These are phyloP conservation scores for Gliomastix tumulicola DNA, from an alignment of 2,329 filamentous ascomycete species.

Conservation along the genomic window DNA sequence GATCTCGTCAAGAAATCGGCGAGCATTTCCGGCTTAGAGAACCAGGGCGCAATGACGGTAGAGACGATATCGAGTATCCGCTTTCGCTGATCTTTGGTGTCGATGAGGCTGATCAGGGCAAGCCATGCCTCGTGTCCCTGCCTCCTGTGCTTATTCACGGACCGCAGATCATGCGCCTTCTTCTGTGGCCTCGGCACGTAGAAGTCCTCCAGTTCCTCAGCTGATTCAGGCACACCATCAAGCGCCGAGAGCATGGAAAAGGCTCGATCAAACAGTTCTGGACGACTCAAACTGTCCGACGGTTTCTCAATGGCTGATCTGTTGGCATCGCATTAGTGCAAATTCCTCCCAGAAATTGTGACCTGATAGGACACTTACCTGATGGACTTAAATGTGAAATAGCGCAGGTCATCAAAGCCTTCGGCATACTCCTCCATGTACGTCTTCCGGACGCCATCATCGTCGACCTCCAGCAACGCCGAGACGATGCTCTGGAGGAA, in stretches of 20 bases:
- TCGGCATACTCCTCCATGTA: conserved; percentile 75
- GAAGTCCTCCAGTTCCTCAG: conserved; percentile 61
- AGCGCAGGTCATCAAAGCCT: conserved; percentile 77
- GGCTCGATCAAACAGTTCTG: conserved; percentile 45
- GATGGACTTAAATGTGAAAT: conserved; percentile 70
- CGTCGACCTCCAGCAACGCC: conserved; percentile 50
- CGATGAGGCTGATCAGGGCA: conserved; percentile 59
- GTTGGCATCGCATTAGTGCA: not conserved
- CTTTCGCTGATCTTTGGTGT: conserved; percentile 72
- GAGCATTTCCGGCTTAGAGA: conserved; percentile 77
- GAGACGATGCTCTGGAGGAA: conserved; percentile 61
- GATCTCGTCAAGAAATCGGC: conserved; percentile 97
- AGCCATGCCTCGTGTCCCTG: conserved; percentile 85
- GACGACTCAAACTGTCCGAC: conserved; percentile 8
- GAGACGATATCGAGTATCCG: conserved; percentile 68
- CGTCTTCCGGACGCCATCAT: conserved; percentile 56
- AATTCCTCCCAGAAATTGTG: too few species aligned
- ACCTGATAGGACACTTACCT: conserved; percentile 49
- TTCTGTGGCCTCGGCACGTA: conserved; percentile 59
- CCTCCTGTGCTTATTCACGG: conserved; percentile 65
- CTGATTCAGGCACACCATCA: conserved; percentile 62
- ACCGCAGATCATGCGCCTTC: conserved; percentile 59
- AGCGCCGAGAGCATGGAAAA: conserved; percentile 59
- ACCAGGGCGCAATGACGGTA: conserved; percentile 79
- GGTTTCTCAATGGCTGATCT: not conserved